These are phyloP conservation scores for Cyberlindnera samutprakarnensis DNA, from an alignment of 805 yeast species.

Conservation along the genomic window DNA sequence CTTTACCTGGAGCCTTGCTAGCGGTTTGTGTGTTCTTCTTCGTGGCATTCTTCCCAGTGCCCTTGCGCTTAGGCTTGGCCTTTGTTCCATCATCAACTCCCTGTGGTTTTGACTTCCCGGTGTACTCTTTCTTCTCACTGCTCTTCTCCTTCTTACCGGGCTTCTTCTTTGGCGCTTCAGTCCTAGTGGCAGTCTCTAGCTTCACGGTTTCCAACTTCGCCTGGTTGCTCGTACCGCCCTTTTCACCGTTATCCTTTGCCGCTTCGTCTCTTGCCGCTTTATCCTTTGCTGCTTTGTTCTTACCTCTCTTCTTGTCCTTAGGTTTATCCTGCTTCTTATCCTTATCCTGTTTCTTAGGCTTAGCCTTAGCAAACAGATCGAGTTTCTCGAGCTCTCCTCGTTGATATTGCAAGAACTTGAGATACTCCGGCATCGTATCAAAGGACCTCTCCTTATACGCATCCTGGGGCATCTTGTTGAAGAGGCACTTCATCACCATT, in stretches of 20 bases:
- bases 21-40: too few relatives aligned
- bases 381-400: constrained; percentile 18
- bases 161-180: too few relatives aligned
- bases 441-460: constrained; percentile 5
- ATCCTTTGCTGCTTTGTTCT: constrained; percentile 2
- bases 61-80: not conserved
- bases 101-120: too few relatives aligned
- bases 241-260: too few relatives aligned
- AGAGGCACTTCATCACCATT: constrained; percentile 28
- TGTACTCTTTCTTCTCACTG: too few relatives aligned
- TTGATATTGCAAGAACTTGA: constrained; percentile 16
- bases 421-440: constrained; percentile 13
- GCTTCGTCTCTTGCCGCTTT: too few relatives aligned
- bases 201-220: not conserved
- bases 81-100: too few relatives aligned
- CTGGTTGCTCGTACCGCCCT: too few relatives aligned
- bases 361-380: constrained; percentile 5
- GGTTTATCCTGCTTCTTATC: constrained; percentile 1
- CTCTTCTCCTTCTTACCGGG: too few relatives aligned
- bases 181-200: too few relatives aligned
- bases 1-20: too few relatives aligned
- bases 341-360: constrained; percentile 4
- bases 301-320: constrained; percentile 1
- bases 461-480: constrained; percentile 22
- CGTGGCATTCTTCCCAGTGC: constrained; percentile 1